Conservation (phyloP, 495 filamentous ascomycete genomes). For the Copromyces sp. region DNA sequence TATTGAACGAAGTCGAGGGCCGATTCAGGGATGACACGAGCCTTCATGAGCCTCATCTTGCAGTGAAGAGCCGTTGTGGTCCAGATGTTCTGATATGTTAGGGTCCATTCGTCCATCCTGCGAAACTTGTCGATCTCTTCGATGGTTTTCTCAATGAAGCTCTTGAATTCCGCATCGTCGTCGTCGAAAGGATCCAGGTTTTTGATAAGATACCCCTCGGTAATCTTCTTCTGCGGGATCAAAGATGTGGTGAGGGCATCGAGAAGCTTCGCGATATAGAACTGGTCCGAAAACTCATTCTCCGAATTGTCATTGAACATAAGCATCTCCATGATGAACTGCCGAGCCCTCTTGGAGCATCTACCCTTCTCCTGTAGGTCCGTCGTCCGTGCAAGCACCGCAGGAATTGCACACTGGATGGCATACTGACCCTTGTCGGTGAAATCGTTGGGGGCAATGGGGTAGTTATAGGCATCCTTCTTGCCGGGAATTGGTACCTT, state of each 20-base stretch:
- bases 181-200: slow-evolving; percentile 28
- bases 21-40: slow-evolving; percentile 50
- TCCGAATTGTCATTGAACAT: slow-evolving; percentile 88
- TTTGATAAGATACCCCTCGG: slow-evolving; percentile 38
- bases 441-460: slow-evolving; percentile 84
- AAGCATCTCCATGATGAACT: slow-evolving; percentile 77
- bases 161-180: slow-evolving; percentile 26
- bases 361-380: slow-evolving; percentile 55
- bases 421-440: slow-evolving; percentile 70
- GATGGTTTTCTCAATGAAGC: slow-evolving; percentile 58
- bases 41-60: slow-evolving; percentile 62
- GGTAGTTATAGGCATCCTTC: slow-evolving; percentile 41
- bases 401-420: slow-evolving; percentile 70
- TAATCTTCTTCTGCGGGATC: slow-evolving; percentile 44
- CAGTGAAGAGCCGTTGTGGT: slow-evolving; percentile 75
- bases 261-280: slow-evolving; percentile 75
- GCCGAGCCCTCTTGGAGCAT: slow-evolving; percentile 63
- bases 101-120: slow-evolving; percentile 87
- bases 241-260: slow-evolving; percentile 67
- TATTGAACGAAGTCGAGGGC: slow-evolving; percentile 70
- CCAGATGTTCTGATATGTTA: slow-evolving; percentile 85
- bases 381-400: slow-evolving; percentile 60
- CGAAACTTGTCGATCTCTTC: slow-evolving; percentile 84
- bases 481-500: slow-evolving; percentile 20
- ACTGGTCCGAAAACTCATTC: slow-evolving; percentile 78